Base-by-base conservation (phyloP, 306 rosid genomes). In the Inga leiocalycina region DNA sequence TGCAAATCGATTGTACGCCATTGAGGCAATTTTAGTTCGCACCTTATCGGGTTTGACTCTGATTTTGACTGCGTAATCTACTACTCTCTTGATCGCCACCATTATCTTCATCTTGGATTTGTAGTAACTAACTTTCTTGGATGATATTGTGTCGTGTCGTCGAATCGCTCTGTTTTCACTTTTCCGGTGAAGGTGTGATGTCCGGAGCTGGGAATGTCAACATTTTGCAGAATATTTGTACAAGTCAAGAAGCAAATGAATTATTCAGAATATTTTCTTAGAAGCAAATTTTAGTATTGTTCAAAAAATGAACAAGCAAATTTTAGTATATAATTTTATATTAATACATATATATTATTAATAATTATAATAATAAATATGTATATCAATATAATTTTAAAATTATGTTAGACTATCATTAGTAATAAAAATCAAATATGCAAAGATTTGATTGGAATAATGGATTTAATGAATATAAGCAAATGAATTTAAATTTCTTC, bases 41-140 rank as follows among this genome's bases (percentile, higher is more conserved):
- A 93, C 96, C 93, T 90, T 94, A 84, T 97, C 95, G 37, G 95
- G 82, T 76, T 92, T 97, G 77, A 97, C 98, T 80, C 99, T 86
- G 89, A 97, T 97, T 85, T 97, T 94, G 87, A 97, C 94, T 78
- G 99, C 99, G 79, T 94, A 97, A 84, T 97, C 97, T 70, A 93
- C 80, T 19, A 92, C 98, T 73, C 97, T 93, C 90, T 92, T 94
- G 3, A 94, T 75, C 20, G 97, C 91, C 15, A 97, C 98, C 97
- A 97, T 88, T 49, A 97, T 91, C 97, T 97, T 97, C 99, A 94
- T 95, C 65, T 46, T 82, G 67, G n/a, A 6, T 32, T 13, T n/a
- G 83, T 27, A 62, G 14, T 64, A 1, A 9, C 2, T 0, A 56
- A 20, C 27, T 19, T 19, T 20, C 9, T 8, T 2, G 10, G 15